Evolutionary conservation across 495 filamentous ascomycete species (phyloP).

Genomic region (Penicillium waksmanii): DNA sequence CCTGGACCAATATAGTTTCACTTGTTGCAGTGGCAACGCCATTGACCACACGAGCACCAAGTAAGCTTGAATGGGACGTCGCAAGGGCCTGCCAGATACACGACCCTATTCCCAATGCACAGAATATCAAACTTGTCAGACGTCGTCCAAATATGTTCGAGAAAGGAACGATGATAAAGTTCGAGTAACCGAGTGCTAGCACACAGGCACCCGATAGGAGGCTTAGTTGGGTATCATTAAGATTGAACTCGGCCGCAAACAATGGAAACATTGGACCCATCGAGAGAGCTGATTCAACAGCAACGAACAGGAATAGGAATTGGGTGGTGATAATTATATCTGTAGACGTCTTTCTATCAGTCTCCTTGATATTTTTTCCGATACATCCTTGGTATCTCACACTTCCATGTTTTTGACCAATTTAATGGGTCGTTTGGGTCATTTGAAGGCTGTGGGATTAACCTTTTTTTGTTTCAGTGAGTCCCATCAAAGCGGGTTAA

Average conservation of each 20-base stretch:
- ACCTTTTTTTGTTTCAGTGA: background rate
- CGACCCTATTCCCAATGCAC: constrained; percentile 50
- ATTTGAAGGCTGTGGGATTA: background rate
- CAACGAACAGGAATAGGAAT: constrained; percentile 49
- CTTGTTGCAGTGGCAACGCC: constrained; percentile 53
- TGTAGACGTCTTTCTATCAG: background rate
- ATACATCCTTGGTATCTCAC: background rate
- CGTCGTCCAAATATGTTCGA: constrained; percentile 59
- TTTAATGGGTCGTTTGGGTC: constrained; percentile 1
- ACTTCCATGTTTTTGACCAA: constrained; percentile 8
- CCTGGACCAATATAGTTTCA: constrained; percentile 58
- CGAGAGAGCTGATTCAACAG: constrained; percentile 55
- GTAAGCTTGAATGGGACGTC: constrained; percentile 53
- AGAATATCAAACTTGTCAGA: constrained; percentile 53
- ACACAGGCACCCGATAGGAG: constrained; percentile 57
- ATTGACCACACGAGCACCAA: constrained; percentile 59
- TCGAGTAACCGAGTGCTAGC: constrained; percentile 56
- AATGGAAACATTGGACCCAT: constrained; percentile 54
- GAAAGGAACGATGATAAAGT: constrained; percentile 58
- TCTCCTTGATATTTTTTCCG: background rate
- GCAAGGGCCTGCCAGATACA: constrained; percentile 60
- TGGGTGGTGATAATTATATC: constrained; percentile 40
- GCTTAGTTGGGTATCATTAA: constrained; percentile 44
- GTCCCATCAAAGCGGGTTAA: background rate
- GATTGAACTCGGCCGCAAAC: constrained; percentile 52